These are phyloP conservation scores for Phyllosticta capitalensis DNA, from an alignment of 2,329 filamentous ascomycete genomes.

Conservation along the genomic window DNA sequence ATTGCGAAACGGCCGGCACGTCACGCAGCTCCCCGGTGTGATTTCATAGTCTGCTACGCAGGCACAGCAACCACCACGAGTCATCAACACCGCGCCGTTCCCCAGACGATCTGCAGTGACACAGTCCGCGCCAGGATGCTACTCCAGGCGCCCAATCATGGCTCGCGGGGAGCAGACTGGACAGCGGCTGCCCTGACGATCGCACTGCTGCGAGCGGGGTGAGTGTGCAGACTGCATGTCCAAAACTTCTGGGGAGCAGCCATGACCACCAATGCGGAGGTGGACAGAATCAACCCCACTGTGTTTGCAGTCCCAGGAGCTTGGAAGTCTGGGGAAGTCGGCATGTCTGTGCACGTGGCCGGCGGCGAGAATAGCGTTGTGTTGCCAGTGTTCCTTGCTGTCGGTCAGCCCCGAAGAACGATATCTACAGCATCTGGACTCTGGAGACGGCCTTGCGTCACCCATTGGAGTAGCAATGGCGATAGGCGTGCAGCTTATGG, in stretches of 20 bases:
- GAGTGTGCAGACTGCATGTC: neutral
- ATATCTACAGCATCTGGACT: neutral
- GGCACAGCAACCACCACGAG: neutral
- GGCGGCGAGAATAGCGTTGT: neutral
- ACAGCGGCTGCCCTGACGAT: neutral
- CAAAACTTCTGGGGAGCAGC: neutral
- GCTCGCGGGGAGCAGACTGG: neutral
- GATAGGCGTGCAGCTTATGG: neutral
- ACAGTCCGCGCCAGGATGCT: neutral
- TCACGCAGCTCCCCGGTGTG: neutral
- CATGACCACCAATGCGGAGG: neutral
- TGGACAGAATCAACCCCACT: neutral
- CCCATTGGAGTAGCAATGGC: neutral
- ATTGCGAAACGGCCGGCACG: neutral
- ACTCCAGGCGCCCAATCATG: neutral
- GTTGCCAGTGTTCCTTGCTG: neutral
- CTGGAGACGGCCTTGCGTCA: neutral
- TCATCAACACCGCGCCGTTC: neutral
- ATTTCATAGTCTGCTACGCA: neutral
- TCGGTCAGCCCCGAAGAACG: neutral
- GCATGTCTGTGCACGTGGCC: neutral
- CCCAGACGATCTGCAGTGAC: neutral
- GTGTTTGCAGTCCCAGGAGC: neutral
- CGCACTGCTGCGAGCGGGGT: neutral
- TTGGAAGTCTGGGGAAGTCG: neutral